Evolutionary conservation across 2,329 filamentous ascomycete species (phyloP).

Genomic region (Lachnellula willkommii): DNA sequence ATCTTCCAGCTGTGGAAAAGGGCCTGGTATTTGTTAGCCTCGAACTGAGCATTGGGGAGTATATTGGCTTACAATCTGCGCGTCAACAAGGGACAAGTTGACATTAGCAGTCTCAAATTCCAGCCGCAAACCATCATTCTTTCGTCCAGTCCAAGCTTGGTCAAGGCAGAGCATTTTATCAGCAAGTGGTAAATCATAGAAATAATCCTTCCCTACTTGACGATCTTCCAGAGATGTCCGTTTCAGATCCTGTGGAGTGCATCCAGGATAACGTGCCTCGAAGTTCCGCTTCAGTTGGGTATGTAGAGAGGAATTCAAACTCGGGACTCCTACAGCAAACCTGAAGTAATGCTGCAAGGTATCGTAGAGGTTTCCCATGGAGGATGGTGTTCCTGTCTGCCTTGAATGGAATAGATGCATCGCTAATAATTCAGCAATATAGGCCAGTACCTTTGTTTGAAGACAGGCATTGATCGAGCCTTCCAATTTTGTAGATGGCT

Average conservation of each 20-base stretch:
- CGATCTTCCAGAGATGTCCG: constrained; percentile 61
- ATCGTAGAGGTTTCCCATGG: constrained; percentile 66
- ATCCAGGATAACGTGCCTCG: constrained; percentile 67
- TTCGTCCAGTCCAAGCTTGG: constrained; percentile 66
- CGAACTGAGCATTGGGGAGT: neutral
- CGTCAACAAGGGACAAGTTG: constrained; percentile 87
- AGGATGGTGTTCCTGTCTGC: constrained; percentile 62
- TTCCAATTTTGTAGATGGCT: constrained; percentile 49
- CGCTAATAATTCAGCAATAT: constrained; percentile 80
- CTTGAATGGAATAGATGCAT: constrained; percentile 86
- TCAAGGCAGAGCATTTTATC: constrained; percentile 72
- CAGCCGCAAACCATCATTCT: constrained; percentile 66
- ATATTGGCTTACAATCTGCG: constrained; percentile 65
- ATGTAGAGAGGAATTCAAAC: constrained; percentile 85
- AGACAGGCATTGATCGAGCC: constrained; percentile 42
- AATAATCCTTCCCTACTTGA: constrained; percentile 70
- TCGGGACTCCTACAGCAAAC: constrained; percentile 70
- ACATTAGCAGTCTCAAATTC: constrained; percentile 85
- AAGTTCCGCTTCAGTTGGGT: constrained; percentile 82
- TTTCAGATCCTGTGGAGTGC: constrained; percentile 73
- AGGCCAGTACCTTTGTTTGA: constrained; percentile 68
- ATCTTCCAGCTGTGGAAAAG: constrained; percentile 88
- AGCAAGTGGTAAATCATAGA: constrained; percentile 75
- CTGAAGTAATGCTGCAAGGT: constrained; percentile 76
- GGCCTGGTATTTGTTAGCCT: constrained; percentile 44